Base-by-base conservation (phyloP, 305 asterid genomes). In the Fraxinus xanthoxyloides region DNA sequence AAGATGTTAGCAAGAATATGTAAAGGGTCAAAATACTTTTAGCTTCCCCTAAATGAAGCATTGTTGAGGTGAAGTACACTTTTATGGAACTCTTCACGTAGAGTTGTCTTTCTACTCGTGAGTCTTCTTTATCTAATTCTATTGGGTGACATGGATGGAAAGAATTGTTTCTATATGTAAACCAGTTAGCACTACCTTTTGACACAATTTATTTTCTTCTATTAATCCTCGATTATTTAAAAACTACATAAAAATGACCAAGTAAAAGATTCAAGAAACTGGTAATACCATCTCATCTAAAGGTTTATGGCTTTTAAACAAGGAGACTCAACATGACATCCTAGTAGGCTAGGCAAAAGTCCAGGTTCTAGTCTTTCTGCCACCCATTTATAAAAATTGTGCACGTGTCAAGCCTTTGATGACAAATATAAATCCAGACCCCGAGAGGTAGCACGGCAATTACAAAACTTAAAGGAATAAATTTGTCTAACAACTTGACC, bases 181-280 rank as follows among this genome's bases (percentile, higher is more conserved):
- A 61, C 40, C 21, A 69, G 40, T 3, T 46, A 75, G 69, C 13
- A 72, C 51, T 77, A 79, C 72, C 75, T 59, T 79, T 61, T 77
- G 48, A 73, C 48, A 35, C 78, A 65, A 31, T 84, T 79, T 56
- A n/a, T 40, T 59, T 63, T 31, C 30, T 46, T 56, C 5, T 36
- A 73, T 81, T 67, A 26, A 56, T 72, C 61, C 15, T 63, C 78
- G 54, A 40, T 54, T 32, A 61, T 56, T 78, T 80, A 75, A 24
- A n/a, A 75, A 61, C 26, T 28, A 79, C 23, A 51, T 10, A 81
- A 83, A 31, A 38, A 46, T 70, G 56, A 74, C 82, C n/a, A 36
- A 65, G 73, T 2, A 24, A 77, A 30, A 80, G 63, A 79, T 30
- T 9, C 32, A 10, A 72, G 72, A n/a, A 83, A 21, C 69, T 23